Evolutionary conservation across 2,329 filamentous ascomycete genomes (phyloP), one percentile per base, ranked within the genome.

Genomic region (Teratosphaeria nubilosa): DNA sequence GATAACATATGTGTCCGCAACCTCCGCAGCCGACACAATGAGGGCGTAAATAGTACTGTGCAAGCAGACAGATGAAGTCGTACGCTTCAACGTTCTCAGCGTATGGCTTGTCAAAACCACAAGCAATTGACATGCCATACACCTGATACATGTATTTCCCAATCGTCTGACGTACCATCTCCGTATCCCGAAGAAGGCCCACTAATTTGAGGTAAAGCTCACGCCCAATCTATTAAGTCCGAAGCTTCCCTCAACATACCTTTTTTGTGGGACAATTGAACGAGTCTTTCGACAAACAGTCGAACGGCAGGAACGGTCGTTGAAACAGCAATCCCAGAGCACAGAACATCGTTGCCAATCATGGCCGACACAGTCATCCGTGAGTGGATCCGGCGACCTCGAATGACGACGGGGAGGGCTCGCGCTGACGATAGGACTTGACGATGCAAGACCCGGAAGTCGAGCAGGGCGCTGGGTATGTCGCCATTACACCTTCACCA

Each of bases 381-480:
- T 48, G 41, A 48, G 41, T 48, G 20, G 2, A 48, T 20, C 16
- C 5, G 53, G 27, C 14, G 6, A 10, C 45, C 14, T 32, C 41
- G 45, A 27, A 45, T 13, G n/a, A 24, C 22, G 9, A 25, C 41
- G 41, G 5, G 41, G 41, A 48, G 41, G n/a, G n/a, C 41, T 48
- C 20, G 25, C 55, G 20, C 51, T 20, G 32, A 37, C 45, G 20
- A 27, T 45, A 24, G 51, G 45, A 41, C 41, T 48, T 16, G 41
- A 48, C 41, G 7, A 10, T 10, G n/a, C n/a, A 48, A 48, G 41
- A 58, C 58, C 74, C 74, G 55, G 75, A 78, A 59, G 74, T 73
- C 58, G 75, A 76, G 65, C 63, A 67, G 67, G 76, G 71, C 66
- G 76, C 77, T 65, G 76, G 75, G 77, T 79, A 74, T 68, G 77